phyloP scores from a whole-genome alignment of 257 asterid species.

The Gardenia jasminoides region DNA sequence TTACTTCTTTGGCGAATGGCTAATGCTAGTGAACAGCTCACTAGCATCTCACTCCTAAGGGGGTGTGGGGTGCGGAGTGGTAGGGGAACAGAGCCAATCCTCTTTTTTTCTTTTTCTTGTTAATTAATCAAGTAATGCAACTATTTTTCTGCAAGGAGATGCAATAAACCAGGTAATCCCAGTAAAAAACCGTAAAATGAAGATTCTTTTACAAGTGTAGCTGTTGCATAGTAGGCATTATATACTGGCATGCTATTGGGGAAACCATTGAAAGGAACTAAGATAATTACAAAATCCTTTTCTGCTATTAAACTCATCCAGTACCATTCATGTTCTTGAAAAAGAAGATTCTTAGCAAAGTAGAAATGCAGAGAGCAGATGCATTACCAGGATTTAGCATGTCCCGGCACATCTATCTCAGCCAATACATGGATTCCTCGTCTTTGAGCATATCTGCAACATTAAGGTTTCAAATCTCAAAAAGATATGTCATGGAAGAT shows the following conservation, averaged over 20 bases:
- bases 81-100: neutral
- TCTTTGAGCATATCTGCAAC: constrained; percentile 69
- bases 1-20: neutral
- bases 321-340: neutral
- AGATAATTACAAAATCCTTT: neutral
- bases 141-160: neutral
- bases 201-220: neutral
- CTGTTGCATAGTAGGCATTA: neutral
- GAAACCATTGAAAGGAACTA: neutral
- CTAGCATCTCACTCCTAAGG: no score
- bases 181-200: neutral
- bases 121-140: neutral
- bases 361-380: neutral
- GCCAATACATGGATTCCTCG: constrained; percentile 89
- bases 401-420: constrained; percentile 92
- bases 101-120: neutral
- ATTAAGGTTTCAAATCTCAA: constrained; percentile 5
- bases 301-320: neutral
- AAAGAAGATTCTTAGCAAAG: neutral
- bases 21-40: neutral
- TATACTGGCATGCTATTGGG: neutral
- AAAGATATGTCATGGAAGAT: neutral
- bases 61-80: no score
- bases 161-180: neutral
- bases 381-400: constrained; percentile 80